Evolutionary conservation across 2,329 filamentous ascomycete species (phyloP).

Genomic region (Fonsecaea erecta): DNA sequence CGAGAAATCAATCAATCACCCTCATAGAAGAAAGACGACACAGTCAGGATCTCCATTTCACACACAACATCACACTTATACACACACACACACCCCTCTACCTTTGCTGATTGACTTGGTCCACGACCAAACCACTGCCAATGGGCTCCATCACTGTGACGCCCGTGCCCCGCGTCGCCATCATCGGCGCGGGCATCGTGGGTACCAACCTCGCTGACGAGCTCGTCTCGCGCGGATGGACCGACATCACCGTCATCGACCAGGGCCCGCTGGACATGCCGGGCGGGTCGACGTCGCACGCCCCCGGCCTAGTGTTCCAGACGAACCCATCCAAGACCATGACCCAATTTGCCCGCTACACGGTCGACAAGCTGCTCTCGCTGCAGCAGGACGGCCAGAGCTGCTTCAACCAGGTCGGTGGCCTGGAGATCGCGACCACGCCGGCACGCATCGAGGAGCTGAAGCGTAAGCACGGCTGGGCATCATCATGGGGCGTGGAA

Average conservation of each 20-base stretch:
- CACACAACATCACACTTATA: too few species aligned
- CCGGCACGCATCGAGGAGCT: slow-evolving; percentile 63
- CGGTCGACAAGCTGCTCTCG: slow-evolving; percentile 63
- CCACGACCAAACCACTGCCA: not conserved
- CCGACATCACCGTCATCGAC: slow-evolving; percentile 66
- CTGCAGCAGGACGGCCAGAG: slow-evolving; percentile 55
- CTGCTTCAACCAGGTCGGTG: slow-evolving; percentile 67
- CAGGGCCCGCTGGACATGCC: slow-evolving; percentile 67
- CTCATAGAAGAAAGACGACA: not conserved
- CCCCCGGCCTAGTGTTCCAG: slow-evolving; percentile 68
- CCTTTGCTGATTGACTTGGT: too few species aligned
- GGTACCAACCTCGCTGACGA: slow-evolving; percentile 68
- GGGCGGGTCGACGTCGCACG: slow-evolving; percentile 68
- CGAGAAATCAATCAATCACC: too few species aligned
- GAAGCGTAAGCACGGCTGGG: slow-evolving; percentile 66
- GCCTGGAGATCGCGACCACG: slow-evolving; percentile 66
- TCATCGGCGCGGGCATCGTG: slow-evolving; percentile 68
- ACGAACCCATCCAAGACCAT: slow-evolving; percentile 55
- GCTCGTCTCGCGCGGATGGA: slow-evolving; percentile 66
- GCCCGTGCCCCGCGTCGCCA: slow-evolving; percentile 54
- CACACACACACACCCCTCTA: too few species aligned
- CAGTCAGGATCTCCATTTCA: not conserved
- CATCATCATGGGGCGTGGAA: slow-evolving; percentile 65
- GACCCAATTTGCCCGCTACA: slow-evolving; percentile 65
- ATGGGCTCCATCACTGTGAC: slow-evolving; percentile 14